These are phyloP conservation scores for Cyberlindnera sargentensis DNA, from an alignment of 805 yeast genomes.

Conservation along the genomic window DNA sequence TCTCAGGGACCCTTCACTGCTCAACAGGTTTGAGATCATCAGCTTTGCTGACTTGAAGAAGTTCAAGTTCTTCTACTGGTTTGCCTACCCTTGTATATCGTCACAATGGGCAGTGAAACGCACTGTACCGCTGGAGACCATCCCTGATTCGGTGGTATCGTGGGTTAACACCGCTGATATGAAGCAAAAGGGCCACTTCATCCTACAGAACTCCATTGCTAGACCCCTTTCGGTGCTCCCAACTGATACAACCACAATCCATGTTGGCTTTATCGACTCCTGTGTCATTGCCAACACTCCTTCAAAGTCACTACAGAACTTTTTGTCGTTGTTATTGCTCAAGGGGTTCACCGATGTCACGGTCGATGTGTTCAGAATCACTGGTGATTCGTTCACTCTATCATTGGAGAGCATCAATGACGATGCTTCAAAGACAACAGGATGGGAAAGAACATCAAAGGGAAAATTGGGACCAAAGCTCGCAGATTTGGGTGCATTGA, in stretches of 20 bases:
- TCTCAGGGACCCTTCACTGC: conserved; percentile 32
- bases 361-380: conserved; percentile 34
- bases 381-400: conserved; percentile 26
- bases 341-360: conserved; percentile 29
- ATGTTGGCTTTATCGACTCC: conserved; percentile 35
- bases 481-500: conserved; percentile 74
- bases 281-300: conserved; percentile 31
- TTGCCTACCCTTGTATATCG: conserved; percentile 64
- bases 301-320: conserved; percentile 52
- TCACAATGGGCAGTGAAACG: conserved; percentile 37
- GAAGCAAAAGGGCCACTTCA: conserved; percentile 24
- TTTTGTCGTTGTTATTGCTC: conserved; percentile 38
- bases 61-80: conserved; percentile 86
- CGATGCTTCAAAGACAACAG: conserved; percentile 40
- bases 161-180: conserved; percentile 12
- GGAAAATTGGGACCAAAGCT: conserved; percentile 76
- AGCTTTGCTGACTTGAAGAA: conserved; percentile 86
- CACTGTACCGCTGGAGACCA: conserved; percentile 1
- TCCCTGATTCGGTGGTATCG: conserved; percentile 7
- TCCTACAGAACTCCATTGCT: conserved; percentile 16
- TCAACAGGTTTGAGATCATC: conserved; percentile 43
- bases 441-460: conserved; percentile 83
- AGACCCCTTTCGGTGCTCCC: conserved; percentile 14
- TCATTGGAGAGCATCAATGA: conserved; percentile 12
- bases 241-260: conserved; percentile 5